phyloP scores from a whole-genome alignment of 2,329 filamentous ascomycete species.

The Alternaria metachromatica region DNA sequence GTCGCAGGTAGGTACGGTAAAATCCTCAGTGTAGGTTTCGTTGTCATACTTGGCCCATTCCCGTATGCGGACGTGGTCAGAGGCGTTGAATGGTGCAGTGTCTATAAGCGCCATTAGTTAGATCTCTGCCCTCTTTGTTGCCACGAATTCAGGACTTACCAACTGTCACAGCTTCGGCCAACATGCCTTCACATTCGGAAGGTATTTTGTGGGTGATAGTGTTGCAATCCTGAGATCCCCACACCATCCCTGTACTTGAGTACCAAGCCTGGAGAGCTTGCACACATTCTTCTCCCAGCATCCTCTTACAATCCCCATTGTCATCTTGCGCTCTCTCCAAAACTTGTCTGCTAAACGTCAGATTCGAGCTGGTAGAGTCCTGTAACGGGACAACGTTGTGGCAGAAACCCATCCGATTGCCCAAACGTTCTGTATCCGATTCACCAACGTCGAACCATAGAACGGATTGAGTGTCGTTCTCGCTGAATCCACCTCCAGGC shows the following conservation, averaged over 20 bases:
- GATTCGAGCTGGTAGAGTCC: neutral
- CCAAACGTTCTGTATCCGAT: neutral
- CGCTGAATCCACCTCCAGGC: neutral
- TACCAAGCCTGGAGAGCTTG: neutral
- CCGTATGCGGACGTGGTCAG: neutral
- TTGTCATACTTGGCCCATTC: neutral
- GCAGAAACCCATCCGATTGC: neutral
- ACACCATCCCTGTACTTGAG: neutral
- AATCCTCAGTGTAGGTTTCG: neutral
- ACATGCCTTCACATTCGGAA: neutral
- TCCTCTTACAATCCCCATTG: neutral
- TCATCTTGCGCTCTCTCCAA: conserved; percentile 1
- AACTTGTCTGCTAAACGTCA: neutral
- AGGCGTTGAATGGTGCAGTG: neutral
- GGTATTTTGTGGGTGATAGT: neutral
- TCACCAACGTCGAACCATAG: neutral
- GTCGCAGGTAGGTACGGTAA: neutral
- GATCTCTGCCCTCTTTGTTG: neutral
- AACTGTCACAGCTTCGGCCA: neutral
- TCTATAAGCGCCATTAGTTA: neutral
- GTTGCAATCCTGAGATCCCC: neutral
- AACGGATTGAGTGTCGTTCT: neutral
- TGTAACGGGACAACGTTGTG: neutral
- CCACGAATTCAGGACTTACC: neutral
- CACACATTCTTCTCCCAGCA: neutral